Percentiles rank a stretch among this genome's conserved stretches.
These are phyloP conservation scores for Pseudotsuga menziesii DNA, from an alignment of 75 land plant genomes.

Conservation along the genomic window DNA sequence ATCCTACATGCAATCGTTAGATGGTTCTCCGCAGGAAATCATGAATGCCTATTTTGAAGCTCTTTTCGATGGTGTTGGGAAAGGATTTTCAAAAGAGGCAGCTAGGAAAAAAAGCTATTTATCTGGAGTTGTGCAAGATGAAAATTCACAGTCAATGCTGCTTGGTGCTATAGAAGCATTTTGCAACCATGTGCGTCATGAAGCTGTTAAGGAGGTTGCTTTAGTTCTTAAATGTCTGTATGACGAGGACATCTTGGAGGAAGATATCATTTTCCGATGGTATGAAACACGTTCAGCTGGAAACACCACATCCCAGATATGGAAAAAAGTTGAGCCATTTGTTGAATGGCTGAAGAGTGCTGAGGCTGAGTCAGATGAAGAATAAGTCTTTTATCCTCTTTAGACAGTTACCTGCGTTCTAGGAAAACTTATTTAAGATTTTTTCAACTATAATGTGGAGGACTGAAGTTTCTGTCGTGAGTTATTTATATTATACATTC, in stretches of 20 bases:
- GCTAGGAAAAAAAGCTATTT: slow-evolving; percentile 62
- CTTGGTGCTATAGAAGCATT: slow-evolving; percentile 66
- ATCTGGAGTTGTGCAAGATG: slow-evolving; percentile 47
- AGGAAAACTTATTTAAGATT: no score
- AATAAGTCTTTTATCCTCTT: slow-evolving; percentile 10
- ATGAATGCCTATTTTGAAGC: slow-evolving; percentile 72
- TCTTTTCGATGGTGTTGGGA: slow-evolving; percentile 58
- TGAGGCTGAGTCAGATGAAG: slow-evolving; percentile 78
- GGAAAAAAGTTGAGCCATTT: slow-evolving; percentile 75
- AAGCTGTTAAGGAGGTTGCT: slow-evolving; percentile 68
- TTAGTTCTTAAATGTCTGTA: slow-evolving; percentile 68
- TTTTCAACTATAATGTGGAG: no score
- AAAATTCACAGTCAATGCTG: slow-evolving; percentile 52
- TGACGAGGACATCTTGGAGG: slow-evolving; percentile 82
- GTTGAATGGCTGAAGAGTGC: slow-evolving; percentile 94
- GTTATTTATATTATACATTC: no score
- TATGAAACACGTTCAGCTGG: slow-evolving; percentile 39
- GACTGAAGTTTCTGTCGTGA: no score
- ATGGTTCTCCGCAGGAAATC: slow-evolving; percentile 42
- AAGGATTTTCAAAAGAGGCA: slow-evolving; percentile 83
- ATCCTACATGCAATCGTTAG: slow-evolving; percentile 23
- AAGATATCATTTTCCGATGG: slow-evolving; percentile 71
- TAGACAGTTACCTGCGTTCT: no score
- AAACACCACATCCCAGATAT: slow-evolving; percentile 18
- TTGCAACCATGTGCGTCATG: slow-evolving; percentile 32